Evolutionary conservation across 1,284 basidiomycete genomes (phyloP).

Genomic region (Fereydounia khargensis): DNA sequence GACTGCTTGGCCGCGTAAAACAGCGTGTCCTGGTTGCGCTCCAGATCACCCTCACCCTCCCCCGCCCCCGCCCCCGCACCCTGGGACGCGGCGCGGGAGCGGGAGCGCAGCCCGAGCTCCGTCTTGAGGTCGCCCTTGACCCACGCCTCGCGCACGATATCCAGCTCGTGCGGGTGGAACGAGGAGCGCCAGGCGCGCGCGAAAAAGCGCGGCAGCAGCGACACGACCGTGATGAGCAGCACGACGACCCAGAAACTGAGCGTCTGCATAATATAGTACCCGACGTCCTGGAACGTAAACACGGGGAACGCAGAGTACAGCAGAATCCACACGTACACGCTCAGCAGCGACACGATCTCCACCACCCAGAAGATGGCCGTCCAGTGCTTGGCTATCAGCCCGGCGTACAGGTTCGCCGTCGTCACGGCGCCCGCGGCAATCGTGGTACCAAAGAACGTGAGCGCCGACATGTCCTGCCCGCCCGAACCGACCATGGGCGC

Average conservation of each 20-base stretch:
- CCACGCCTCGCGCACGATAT: slow-evolving; percentile 48
- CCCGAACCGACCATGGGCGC: slow-evolving; percentile 33
- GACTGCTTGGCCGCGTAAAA: slow-evolving; percentile 23
- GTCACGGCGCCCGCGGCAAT: slow-evolving; percentile 82
- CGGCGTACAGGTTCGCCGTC: slow-evolving; percentile 67
- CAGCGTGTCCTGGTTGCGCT: slow-evolving; percentile 15
- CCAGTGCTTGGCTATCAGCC: slow-evolving; percentile 37
- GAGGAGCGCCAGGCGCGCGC: slow-evolving; percentile 33
- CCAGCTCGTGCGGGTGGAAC: slow-evolving; percentile 45
- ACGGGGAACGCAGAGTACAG: slow-evolving; percentile 43
- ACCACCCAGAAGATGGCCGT: slow-evolving; percentile 44
- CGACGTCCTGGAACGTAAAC: slow-evolving; percentile 29
- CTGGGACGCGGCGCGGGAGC: slow-evolving; percentile 1
- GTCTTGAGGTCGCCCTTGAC: slow-evolving; percentile 44
- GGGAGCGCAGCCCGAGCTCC: slow-evolving; percentile 33
- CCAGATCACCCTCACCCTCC: slow-evolving; percentile 14
- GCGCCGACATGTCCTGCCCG: slow-evolving; percentile 59
- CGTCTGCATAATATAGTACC: slow-evolving; percentile 39
- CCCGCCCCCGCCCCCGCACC: too few species aligned
- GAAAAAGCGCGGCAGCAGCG: slow-evolving; percentile 42
- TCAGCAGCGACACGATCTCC: slow-evolving; percentile 40
- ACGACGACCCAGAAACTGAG: slow-evolving; percentile 45
- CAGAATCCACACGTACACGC: slow-evolving; percentile 43
- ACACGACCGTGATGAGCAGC: slow-evolving; percentile 40
- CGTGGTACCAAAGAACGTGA: slow-evolving; percentile 89